Percentiles rank a stretch among this genome's conserved stretches.
These are phyloP conservation scores for Neurospora sp. DNA, from an alignment of 495 filamentous ascomycete species.

Conservation along the genomic window DNA sequence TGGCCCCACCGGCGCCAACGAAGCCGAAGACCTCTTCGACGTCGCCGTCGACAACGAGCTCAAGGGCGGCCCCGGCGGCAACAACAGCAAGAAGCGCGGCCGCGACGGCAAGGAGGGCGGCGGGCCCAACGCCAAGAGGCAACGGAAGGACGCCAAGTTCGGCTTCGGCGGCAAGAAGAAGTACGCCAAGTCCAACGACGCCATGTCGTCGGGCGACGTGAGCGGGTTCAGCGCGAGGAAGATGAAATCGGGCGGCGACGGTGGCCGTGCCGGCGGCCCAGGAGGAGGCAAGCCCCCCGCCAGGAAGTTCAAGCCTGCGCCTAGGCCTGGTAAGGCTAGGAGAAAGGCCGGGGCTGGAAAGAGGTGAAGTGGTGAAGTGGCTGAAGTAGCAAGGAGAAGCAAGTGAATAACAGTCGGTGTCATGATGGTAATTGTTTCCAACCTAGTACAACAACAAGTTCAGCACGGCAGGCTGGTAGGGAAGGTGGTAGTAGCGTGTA, in stretches of 20 bases:
- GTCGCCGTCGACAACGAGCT: slow-evolving; percentile 78
- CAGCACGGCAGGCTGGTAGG: background rate
- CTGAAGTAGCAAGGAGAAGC: background rate
- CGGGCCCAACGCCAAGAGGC: slow-evolving; percentile 56
- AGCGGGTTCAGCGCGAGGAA: slow-evolving; percentile 66
- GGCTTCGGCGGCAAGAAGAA: slow-evolving; percentile 94
- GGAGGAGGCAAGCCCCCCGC: slow-evolving; percentile 8
- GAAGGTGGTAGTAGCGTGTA: background rate
- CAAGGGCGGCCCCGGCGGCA: slow-evolving; percentile 30
- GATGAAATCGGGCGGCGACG: slow-evolving; percentile 53
- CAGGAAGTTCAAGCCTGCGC: slow-evolving; percentile 7
- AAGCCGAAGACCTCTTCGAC: slow-evolving; percentile 91
- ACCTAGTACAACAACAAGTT: background rate
- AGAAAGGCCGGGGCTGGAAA: slow-evolving; percentile 19
- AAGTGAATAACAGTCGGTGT: background rate
- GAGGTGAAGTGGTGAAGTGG: background rate
- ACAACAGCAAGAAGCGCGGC: slow-evolving; percentile 27
- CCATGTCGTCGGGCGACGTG: slow-evolving; percentile 65
- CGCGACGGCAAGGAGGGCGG: slow-evolving; percentile 26
- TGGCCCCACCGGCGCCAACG: slow-evolving; percentile 49
- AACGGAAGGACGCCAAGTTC: slow-evolving; percentile 87
- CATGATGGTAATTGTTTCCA: background rate
- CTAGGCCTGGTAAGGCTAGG: slow-evolving; percentile 28
- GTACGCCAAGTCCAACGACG: slow-evolving; percentile 78
- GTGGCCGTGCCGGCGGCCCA: slow-evolving; percentile 6